Conservation (phyloP, 2,329 filamentous ascomycete species). For the Calonectria honghensis region DNA sequence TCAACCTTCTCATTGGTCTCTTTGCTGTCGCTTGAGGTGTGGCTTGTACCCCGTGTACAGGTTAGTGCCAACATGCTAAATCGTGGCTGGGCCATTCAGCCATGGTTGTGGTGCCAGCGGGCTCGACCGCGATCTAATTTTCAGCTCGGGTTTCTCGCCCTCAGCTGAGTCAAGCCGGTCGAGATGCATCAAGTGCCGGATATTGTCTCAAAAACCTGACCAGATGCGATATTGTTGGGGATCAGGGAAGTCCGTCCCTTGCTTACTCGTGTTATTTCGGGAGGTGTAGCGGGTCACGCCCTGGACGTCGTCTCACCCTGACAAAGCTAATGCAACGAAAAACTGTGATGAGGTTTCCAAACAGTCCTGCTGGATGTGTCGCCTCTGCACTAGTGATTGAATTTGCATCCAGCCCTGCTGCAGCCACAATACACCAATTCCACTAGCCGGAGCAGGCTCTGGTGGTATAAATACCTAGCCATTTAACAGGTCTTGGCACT, state of each 20-base stretch:
- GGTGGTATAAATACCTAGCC: background rate
- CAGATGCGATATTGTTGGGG: background rate
- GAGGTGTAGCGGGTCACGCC: background rate
- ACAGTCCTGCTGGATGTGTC: background rate
- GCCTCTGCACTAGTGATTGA: background rate
- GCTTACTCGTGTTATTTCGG: no score
- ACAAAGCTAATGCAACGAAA: background rate
- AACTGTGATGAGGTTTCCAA: background rate
- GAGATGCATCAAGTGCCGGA: background rate
- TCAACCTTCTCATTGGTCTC: background rate
- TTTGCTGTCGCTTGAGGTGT: background rate
- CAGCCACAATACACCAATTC: background rate
- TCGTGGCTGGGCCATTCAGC: background rate
- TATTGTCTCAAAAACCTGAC: background rate
- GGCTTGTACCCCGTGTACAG: background rate
- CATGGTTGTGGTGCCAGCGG: background rate
- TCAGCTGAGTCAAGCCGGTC: background rate
- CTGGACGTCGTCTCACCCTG: background rate
- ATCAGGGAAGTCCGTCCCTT: background rate
- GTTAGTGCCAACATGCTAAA: background rate
- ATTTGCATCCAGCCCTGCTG: background rate
- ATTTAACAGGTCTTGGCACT: background rate
- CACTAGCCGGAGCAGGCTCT: background rate
- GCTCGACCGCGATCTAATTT: background rate
- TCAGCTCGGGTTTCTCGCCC: background rate